Percentiles rank a stretch among this genome's conserved stretches.
phyloP scores from a whole-genome alignment of 768 basidiomycete species.

The Mycena chlorophos region DNA sequence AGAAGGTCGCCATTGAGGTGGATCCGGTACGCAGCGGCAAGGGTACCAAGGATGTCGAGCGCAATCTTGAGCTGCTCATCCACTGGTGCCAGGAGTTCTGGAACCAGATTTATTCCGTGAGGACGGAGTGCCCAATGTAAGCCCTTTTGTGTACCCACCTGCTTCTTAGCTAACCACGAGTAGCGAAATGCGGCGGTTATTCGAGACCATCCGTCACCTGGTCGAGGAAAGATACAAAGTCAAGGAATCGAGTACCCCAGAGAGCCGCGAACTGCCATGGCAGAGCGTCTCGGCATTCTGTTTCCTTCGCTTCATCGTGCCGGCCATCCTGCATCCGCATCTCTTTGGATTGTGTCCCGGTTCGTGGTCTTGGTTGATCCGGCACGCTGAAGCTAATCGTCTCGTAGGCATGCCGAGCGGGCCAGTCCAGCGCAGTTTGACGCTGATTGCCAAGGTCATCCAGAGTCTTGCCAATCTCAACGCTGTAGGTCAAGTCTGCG shows the following conservation, averaged over 20 bases:
- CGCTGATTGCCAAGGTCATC: constrained; percentile 83
- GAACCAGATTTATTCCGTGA: constrained; percentile 75
- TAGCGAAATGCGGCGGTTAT: constrained; percentile 74
- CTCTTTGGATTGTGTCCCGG: constrained; percentile 78
- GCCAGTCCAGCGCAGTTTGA: constrained; percentile 76
- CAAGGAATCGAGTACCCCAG: constrained; percentile 40
- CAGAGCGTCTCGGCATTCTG: constrained; percentile 88
- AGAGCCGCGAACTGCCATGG: constrained; percentile 60
- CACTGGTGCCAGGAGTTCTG: constrained; percentile 81
- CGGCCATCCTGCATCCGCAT: constrained; percentile 87
- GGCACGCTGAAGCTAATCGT: constrained; percentile 2
- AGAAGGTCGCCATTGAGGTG: constrained; percentile 79
- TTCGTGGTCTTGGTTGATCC: constrained; percentile 31
- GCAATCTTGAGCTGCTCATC: constrained; percentile 66
- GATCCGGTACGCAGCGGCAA: constrained; percentile 72
- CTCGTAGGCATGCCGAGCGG: constrained; percentile 61
- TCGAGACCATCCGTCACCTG: constrained; percentile 66
- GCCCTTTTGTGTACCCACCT: constrained; percentile 28
- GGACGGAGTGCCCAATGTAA: constrained; percentile 74
- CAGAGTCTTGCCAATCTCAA: constrained; percentile 89
- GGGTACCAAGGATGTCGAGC: constrained; percentile 59
- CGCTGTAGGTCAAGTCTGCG: constrained; percentile 43
- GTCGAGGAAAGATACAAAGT: constrained; percentile 66
- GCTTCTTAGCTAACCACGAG: constrained; percentile 8
- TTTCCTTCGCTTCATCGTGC: constrained; percentile 87